phyloP scores from a whole-genome alignment of 2,329 filamentous ascomycete genomes.

The Diplodia mutila region DNA sequence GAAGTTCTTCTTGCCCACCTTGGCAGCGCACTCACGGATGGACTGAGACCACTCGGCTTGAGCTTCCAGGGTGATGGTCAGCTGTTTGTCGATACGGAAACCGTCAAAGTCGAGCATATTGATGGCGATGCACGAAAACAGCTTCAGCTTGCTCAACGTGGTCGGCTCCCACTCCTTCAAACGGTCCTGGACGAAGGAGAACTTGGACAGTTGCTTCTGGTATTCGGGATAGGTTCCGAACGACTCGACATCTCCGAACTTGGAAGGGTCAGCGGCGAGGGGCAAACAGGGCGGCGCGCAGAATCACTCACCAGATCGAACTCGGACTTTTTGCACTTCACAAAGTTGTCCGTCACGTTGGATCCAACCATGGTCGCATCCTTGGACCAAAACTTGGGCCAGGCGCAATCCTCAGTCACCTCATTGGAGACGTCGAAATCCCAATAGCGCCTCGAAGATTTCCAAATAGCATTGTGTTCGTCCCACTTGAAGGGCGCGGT shows the following conservation, averaged over 20 bases:
- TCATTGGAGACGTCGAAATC: slow-evolving; percentile 62
- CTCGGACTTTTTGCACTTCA: slow-evolving; percentile 62
- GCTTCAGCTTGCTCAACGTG: slow-evolving; percentile 61
- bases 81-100: slow-evolving; percentile 69
- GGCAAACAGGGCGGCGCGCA: slow-evolving; percentile 2
- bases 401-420: slow-evolving; percentile 54
- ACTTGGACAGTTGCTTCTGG: slow-evolving; percentile 67
- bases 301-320: slow-evolving; percentile 52
- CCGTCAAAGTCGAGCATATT: slow-evolving; percentile 67
- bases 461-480: slow-evolving; percentile 64
- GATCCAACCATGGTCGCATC: slow-evolving; percentile 40
- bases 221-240: slow-evolving; percentile 52
- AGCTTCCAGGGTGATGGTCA: slow-evolving; percentile 65
- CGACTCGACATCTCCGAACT: slow-evolving; percentile 62
- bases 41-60: slow-evolving; percentile 61
- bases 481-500: slow-evolving; percentile 52
- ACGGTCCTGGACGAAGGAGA: slow-evolving; percentile 69
- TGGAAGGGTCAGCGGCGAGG: neutral
- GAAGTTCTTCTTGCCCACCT: slow-evolving; percentile 65
- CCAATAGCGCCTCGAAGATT: slow-evolving; percentile 57
- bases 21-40: slow-evolving; percentile 60
- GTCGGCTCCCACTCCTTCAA: slow-evolving; percentile 65
- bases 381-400: slow-evolving; percentile 66
- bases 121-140: slow-evolving; percentile 67
- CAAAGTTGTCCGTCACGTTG: slow-evolving; percentile 18